Evolutionary conservation across 2,329 filamentous ascomycete species (phyloP), one percentile per base, ranked within the genome.

Genomic region (Ophiostoma ips): DNA sequence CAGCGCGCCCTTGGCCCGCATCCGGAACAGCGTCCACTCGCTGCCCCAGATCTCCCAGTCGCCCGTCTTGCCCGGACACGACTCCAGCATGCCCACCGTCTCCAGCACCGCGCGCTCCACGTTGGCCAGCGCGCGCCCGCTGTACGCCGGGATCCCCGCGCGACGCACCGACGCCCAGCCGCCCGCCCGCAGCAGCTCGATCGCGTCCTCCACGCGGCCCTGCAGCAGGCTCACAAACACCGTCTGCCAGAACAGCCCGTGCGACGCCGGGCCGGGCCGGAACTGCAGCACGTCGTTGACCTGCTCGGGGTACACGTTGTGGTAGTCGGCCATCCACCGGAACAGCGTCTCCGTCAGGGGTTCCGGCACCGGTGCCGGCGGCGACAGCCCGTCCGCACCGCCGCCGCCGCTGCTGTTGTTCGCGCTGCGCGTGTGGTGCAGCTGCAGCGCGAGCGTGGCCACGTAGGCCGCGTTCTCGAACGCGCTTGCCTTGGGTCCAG

Each of bases 21-120:
- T 79, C 48, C 90, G 79, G 67, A 92, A 96, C 36, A 92, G 66
- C 15, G 75, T 79, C 90, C 90, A 96, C 53, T 90, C 84, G 55
- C 77, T 77, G 52, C 81, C 83, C 61, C 79, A 82, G 45, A 92
- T 77, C 58, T 95, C 82, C 90, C 90, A 96, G 61, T 90, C 79
- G 41, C 74, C 73, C 37, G 70, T 71, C 24, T 78, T 64, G 4
- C 77, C 81, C 6, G 90, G 90, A 57, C 85, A 94, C 34, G 76
- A 72, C 50, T 83, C 76, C 34, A 96, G 71, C 40, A 88, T 70
- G 19, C 80, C 71, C 43, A 84, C 75, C 19, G 84, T 81, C 54
- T 79, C 76, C 48, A 78, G 76, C 9, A 86, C 72, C 34, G 83
- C 87, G 37, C 78, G 75, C 58, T 86, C 78, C 16, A 94, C 81